A percentile compares a stretch with the other conserved stretches of the same genome.
Conservation (phyloP, 345 rosid species). For the Citrus unshiu region DNA sequence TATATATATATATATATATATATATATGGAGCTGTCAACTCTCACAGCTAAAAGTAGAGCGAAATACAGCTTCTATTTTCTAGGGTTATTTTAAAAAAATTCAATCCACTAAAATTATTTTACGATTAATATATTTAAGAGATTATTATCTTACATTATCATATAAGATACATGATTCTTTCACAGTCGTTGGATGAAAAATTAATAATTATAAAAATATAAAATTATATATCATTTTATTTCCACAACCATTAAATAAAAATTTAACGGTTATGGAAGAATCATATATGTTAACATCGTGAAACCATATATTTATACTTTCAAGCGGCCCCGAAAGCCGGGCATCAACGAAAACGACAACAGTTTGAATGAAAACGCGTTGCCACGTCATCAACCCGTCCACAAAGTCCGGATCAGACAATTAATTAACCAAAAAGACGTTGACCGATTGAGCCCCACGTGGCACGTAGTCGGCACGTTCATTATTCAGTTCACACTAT, state of each 20-base stretch:
- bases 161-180: too few species aligned
- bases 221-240: too few species aligned
- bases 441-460: not conserved
- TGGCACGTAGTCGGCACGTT: not conserved
- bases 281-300: too few species aligned
- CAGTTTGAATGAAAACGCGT: not conserved
- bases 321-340: not conserved
- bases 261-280: rapidly evolving
- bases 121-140: too few species aligned
- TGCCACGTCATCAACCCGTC: not conserved
- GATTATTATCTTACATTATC: too few species aligned
- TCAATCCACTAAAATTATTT: not conserved
- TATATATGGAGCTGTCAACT: too few species aligned
- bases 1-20: too few species aligned
- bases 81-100: too few species aligned
- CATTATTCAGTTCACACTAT: not conserved
- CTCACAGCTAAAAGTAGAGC: too few species aligned
- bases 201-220: too few species aligned
- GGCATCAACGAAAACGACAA: not conserved
- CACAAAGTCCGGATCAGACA: not conserved
- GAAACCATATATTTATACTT: too few species aligned
- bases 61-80: too few species aligned
- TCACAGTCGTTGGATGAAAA: rapidly evolving
- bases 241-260: rapidly evolving
- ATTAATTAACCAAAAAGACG: not conserved